Conservation (phyloP, 345 rosid genomes). For the Rhizophora apiculata region DNA sequence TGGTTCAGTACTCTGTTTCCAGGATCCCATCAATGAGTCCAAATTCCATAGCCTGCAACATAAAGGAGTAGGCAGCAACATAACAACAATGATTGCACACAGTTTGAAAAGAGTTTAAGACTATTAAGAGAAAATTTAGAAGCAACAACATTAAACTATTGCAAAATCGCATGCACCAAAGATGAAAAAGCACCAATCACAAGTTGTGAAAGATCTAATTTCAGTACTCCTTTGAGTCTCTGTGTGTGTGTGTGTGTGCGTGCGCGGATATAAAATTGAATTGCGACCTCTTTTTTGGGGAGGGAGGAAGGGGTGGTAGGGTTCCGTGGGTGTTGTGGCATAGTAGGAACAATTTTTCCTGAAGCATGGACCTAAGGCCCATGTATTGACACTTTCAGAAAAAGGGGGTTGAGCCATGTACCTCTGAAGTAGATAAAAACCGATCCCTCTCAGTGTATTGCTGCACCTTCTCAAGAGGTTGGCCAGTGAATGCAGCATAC, state of each 20-base stretch:
- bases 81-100: too few species aligned
- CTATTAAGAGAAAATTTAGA: neutral
- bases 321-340: neutral
- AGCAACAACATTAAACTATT: neutral
- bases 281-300: too few species aligned
- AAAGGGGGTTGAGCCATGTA: conserved; percentile 21
- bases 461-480: conserved; percentile 79
- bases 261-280: too few species aligned
- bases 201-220: too few species aligned
- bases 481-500: conserved; percentile 86
- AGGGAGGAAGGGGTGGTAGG: neutral
- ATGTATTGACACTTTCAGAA: neutral
- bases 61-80: neutral
- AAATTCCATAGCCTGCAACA: conserved; percentile 77
- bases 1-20: conserved; percentile 67
- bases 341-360: neutral
- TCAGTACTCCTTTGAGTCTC: too few species aligned
- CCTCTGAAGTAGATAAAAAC: conserved; percentile 82
- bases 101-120: too few species aligned
- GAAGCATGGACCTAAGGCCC: neutral
- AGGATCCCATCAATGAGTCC: conserved; percentile 76
- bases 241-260: too few species aligned
- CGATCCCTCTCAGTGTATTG: conserved; percentile 79
- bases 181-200: too few species aligned
- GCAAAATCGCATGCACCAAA: neutral